These are phyloP conservation scores for Atractiella rhizophila DNA, from an alignment of 768 basidiomycete genomes.

Conservation along the genomic window DNA sequence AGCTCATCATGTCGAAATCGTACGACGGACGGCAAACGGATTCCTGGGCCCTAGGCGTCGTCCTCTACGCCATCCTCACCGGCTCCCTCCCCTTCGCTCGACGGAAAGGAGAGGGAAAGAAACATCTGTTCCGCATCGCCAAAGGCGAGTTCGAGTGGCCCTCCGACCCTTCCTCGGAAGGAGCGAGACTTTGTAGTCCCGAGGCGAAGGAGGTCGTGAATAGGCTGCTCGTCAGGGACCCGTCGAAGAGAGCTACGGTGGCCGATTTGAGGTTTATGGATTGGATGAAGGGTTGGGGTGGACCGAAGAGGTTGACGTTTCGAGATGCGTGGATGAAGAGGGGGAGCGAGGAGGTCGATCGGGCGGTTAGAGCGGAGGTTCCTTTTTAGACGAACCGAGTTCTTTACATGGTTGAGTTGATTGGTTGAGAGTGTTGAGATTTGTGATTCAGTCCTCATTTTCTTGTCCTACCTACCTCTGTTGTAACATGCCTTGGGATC, in stretches of 20 bases:
- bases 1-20: constrained; percentile 36
- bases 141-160: constrained; percentile 59
- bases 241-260: constrained; percentile 36
- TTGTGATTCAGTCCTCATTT: too few species aligned
- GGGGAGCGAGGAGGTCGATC: constrained; percentile 3
- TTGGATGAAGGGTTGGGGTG: constrained; percentile 28
- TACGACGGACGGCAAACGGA: constrained; percentile 72
- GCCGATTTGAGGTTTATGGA: constrained; percentile 35
- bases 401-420: too few species aligned
- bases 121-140: constrained; percentile 53
- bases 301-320: constrained; percentile 12
- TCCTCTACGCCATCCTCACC: constrained; percentile 48
- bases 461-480: too few species aligned
- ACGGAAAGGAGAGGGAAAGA: constrained; percentile 18
- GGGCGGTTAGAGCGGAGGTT: constrained; percentile 3
- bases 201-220: constrained; percentile 32
- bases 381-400: not conserved
- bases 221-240: constrained; percentile 43
- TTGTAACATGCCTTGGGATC: too few species aligned
- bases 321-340: constrained; percentile 1
- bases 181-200: constrained; percentile 13
- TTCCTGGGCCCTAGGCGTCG: constrained; percentile 74
- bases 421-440: too few species aligned
- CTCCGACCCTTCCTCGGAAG: constrained; percentile 13
- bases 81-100: constrained; percentile 45